Evolutionary conservation across 208 protist genomes (phyloP), one percentile per base, ranked within the genome.

Genomic region (Leishmania braziliensis): DNA sequence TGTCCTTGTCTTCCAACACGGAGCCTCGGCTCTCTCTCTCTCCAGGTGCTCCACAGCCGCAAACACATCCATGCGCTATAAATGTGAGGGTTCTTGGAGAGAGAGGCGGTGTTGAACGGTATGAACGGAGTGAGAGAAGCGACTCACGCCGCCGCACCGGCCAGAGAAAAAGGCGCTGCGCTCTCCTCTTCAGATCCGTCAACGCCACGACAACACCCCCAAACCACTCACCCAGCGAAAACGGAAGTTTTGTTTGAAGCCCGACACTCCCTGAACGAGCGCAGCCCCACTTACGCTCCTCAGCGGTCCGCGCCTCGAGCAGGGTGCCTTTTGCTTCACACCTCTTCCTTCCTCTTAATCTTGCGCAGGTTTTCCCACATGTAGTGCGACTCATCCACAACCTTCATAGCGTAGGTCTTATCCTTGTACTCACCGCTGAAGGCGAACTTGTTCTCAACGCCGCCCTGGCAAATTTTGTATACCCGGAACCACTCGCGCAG

Each of bases 401-500:
- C 85, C 81, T 97, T 92, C 91, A 95, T 94, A 2, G 95, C 93
- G 77, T 89, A 97, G 53, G 33, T 80, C 83, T 96, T 96, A 82
- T 96, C 86, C 86, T 96, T 97, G 84, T 91, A 98, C 80, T 97
- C 94, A 58, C 95, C 95, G 80, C 95, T 82, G 82, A 95, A 97
- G 58, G 92, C 94, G 81, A 98, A 98, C 80, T 98, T 95, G 86
- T 97, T 98, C 84, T 97, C 93, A 39, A 94, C 90, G n/a, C 94
- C 94, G 66, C 95, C 95, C 58, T 96, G 93, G 75, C 94, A 97
- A 63, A 98, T 98, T 86, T 98, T 98, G 88, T 98, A 98, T 79
- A 96, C 93, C 50, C 95, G 91, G 75, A 98, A 93, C 94, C 94
- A 98, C 87, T 97, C 91, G 36, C 94, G 92, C 65, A 98, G 80